These are phyloP conservation scores for Lipomyces sp. DNA, from an alignment of 805 yeast genomes.

Conservation along the genomic window DNA sequence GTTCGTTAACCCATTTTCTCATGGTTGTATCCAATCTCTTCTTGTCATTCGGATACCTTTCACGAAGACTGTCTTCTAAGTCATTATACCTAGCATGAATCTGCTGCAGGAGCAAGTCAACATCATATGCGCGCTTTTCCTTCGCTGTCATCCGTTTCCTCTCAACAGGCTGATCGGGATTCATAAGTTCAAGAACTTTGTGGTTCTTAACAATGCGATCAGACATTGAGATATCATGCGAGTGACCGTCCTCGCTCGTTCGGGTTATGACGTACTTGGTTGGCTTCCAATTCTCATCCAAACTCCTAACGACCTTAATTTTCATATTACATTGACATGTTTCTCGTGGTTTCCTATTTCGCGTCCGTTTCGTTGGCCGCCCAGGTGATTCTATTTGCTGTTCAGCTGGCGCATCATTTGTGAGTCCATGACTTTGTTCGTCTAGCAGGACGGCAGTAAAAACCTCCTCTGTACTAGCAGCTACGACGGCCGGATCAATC, in stretches of 20 bases:
- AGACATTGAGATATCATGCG: slow-evolving; percentile 28
- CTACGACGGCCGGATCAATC: slow-evolving; percentile 3
- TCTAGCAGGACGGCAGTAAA: slow-evolving; percentile 9
- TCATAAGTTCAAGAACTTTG: slow-evolving; percentile 20
- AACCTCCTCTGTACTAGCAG: slow-evolving; percentile 9
- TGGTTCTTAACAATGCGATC: slow-evolving; percentile 29
- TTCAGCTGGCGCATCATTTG: neutral
- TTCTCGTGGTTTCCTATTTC: slow-evolving; percentile 28
- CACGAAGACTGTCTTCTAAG: slow-evolving; percentile 14
- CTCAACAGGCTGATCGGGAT: slow-evolving; percentile 22
- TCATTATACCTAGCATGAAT: slow-evolving; percentile 16
- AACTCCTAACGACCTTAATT: slow-evolving; percentile 21
- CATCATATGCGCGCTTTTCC: slow-evolving; percentile 23
- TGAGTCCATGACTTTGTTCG: neutral
- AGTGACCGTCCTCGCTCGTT: slow-evolving; percentile 19
- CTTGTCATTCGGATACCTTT: slow-evolving; percentile 17
- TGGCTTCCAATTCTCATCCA: slow-evolving; percentile 27
- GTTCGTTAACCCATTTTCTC: slow-evolving; percentile 27
- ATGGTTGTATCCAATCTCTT: slow-evolving; percentile 24
- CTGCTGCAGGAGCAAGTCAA: slow-evolving; percentile 17
- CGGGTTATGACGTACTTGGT: slow-evolving; percentile 20
- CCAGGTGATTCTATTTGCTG: slow-evolving; percentile 4
- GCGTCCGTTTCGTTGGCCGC: slow-evolving; percentile 17
- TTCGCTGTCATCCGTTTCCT: slow-evolving; percentile 21
- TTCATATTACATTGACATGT: slow-evolving; percentile 25